Percentiles rank a stretch among this genome's conserved stretches.
Conservation (phyloP, 2,329 filamentous ascomycete genomes). For the Beauveria australis region DNA sequence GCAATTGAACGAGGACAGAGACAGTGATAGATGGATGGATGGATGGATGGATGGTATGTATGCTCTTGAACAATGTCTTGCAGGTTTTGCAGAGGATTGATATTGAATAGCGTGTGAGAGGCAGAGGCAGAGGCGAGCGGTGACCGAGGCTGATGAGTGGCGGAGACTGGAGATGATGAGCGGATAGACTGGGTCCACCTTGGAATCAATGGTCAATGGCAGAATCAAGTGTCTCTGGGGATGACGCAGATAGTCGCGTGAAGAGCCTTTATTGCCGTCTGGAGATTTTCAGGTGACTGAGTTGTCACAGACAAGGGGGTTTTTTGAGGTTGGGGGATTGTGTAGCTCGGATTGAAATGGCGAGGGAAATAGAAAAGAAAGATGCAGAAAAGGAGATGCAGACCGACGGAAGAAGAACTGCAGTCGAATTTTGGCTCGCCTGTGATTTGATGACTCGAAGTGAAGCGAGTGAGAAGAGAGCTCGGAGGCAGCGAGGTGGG, state of each 20-base stretch:
- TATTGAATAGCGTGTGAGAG: neutral
- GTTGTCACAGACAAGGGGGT: too few species aligned
- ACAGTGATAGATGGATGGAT: neutral
- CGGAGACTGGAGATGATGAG: neutral
- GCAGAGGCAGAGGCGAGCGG: neutral
- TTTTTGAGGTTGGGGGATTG: too few species aligned
- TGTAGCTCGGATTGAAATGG: too few species aligned
- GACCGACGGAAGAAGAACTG: too few species aligned
- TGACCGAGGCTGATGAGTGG: neutral
- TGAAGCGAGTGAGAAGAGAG: neutral
- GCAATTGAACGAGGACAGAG: neutral
- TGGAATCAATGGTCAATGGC: neutral
- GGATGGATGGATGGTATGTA: too few species aligned
- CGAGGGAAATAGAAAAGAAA: too few species aligned
- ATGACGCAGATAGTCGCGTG: neutral
- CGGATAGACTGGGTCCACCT: neutral
- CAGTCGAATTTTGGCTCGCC: too few species aligned
- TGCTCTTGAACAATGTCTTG: neutral
- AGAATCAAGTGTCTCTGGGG: neutral
- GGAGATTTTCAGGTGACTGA: too few species aligned
- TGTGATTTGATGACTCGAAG: neutral
- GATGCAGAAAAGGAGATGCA: too few species aligned
- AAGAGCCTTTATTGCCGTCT: too few species aligned
- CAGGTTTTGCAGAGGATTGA: neutral
- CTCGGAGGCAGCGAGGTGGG: neutral